A percentile compares a stretch with the other conserved stretches of the same genome.
Conservation (phyloP, 2,329 filamentous ascomycete genomes). For the Colletotrichum sidae region DNA sequence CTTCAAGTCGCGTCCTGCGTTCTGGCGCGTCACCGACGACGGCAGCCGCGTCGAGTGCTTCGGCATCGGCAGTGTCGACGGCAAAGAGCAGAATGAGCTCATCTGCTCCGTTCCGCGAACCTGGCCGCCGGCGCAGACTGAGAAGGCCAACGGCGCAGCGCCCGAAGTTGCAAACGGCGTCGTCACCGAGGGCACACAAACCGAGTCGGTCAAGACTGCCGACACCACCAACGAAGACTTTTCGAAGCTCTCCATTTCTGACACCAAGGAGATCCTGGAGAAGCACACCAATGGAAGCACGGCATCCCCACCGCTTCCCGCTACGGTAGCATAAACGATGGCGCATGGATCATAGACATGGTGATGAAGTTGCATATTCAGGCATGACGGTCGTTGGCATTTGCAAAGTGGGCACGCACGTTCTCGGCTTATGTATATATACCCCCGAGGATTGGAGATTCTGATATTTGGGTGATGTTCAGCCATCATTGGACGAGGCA, state of each 20-base stretch:
- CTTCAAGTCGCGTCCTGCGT: slow-evolving; percentile 68
- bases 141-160: slow-evolving; percentile 28
- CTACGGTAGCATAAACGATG: neutral
- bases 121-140: slow-evolving; percentile 45
- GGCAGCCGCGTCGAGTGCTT: slow-evolving; percentile 63
- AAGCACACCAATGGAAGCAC: slow-evolving; percentile 27
- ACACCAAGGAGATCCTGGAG: slow-evolving; percentile 30
- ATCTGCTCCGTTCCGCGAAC: slow-evolving; percentile 64
- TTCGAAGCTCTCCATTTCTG: slow-evolving; percentile 47
- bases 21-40: slow-evolving; percentile 65
- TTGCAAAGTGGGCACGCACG: slow-evolving; percentile 9
- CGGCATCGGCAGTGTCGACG: slow-evolving; percentile 61
- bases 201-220: slow-evolving; percentile 41
- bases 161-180: slow-evolving; percentile 28
- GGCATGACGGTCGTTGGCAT: neutral
- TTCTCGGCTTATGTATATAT: slow-evolving; percentile 16
- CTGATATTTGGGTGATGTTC: neutral
- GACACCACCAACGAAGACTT: slow-evolving; percentile 39
- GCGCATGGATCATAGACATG: slow-evolving; percentile 11
- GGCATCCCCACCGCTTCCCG: neutral
- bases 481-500: slow-evolving; percentile 7
- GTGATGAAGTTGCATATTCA: neutral
- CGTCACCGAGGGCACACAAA: slow-evolving; percentile 44
- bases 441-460: slow-evolving; percentile 25
- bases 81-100: slow-evolving; percentile 57